Base-by-base conservation (phyloP, 2,329 filamentous ascomycete species). In the Periconia digitata region DNA sequence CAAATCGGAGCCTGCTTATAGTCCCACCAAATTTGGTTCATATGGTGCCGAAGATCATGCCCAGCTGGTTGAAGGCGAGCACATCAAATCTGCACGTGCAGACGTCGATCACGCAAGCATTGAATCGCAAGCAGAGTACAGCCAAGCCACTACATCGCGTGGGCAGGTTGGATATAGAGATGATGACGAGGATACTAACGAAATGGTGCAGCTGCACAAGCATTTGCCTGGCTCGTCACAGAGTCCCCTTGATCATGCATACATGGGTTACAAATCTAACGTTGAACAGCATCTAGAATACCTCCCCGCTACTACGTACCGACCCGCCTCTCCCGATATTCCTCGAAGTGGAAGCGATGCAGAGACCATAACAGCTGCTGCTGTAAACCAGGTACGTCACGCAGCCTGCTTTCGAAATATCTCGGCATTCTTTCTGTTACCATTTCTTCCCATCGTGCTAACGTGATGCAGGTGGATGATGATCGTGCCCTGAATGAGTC, bases 31-130 rank as follows among this genome's bases (percentile, higher is more conserved):
- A 37, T 61, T 56, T 36, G 39, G 48, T 20, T 56, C 63, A 7
- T 59, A 55, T 24, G 57, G 52, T 20, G 60, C 55, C 18, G 56
- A 61, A 22, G 69, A 69, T 8, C 63, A 70, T 40, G 53, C 53
- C 5, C 56, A 56, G 38, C 45, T 71, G 8, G 59, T 71, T 24
- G 50, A 60, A 34, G 57, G 50, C 15, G 45, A 58, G n/a, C 49
- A 45, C 16, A 40, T 64, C 8, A 42, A 49, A 7, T 66, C 62
- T 47, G 50, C 53, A 1, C 56, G 60, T 32, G 38, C 47, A 8
- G 46, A 44, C 10, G 40, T 51, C 13, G 53, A 49, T 41, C 47
- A 49, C 10, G 27, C 10, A 32, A 32, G 27, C 27, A 5, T 32
- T 10, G 8, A 32, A 32, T 32, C 27, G 27, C 12, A 3, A 13